Base-by-base conservation (phyloP, 2,329 filamentous ascomycete genomes). In the Pleomassaria siparia region DNA sequence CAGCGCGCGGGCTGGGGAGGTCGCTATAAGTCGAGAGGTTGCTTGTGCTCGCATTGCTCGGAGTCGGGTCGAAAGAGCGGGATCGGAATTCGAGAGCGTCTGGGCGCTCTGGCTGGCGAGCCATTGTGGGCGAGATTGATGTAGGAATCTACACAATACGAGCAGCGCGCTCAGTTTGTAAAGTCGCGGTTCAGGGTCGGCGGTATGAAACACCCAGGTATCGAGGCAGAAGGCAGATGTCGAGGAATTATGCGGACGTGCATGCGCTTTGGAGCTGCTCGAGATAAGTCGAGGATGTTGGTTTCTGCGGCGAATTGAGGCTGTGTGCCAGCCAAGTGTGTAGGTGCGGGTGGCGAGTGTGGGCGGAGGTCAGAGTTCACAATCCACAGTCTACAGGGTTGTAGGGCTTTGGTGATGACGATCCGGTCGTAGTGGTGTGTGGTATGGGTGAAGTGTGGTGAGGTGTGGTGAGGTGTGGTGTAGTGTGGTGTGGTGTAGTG, bases 1-100 rank as follows among this genome's bases (percentile, higher is more conserved):
- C 76, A n/a, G 72, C 66, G 46, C 74, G 73, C 32, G 76, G 76
- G 49, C 76, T 77, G 39, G 76, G 75, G 20, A 78, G 69, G 59
- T 70, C 67, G 35, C 35, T 37, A 41, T 60, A 55, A 45, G 69
- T 58, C 21, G 67, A 66, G 46, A 68, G 54, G 44, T 59, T 65
- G 59, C 55, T 68, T 56, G 60, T 60, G 59, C 55, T 67, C 57
- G 60, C 62, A 47, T 55, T 57, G 56, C 49, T 53, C 44, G 57
- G 54, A 39, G 26, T 28, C 25, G 62, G 56, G 21, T 70, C 65
- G 46, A 62, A 67, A 16, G 65, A 62, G 24, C 63, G 58, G 13
- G 66, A 60, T 46, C 66, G 67, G 40, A 67, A 57, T 11, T 70
- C 63, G 37, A 69, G 56, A 53, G 56, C 61, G 44, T 56, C 57